These are phyloP conservation scores for Mayamaea pseudoterrestris DNA, from an alignment of 108 stramenopile species.

Conservation along the genomic window DNA sequence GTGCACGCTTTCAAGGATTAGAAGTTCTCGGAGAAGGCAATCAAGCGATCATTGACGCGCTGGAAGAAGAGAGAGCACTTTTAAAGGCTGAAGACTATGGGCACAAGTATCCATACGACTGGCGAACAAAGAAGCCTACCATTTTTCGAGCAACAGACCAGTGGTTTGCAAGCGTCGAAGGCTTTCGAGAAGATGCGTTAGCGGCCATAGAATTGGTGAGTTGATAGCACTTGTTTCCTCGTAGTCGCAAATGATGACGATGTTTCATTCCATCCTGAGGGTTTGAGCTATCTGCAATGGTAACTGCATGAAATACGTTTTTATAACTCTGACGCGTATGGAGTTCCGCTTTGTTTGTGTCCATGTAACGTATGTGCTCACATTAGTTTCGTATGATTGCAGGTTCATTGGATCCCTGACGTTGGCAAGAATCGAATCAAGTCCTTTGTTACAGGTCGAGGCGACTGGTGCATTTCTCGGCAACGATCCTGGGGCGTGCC, in stretches of 20 bases:
- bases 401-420: slow-evolving; percentile 92
- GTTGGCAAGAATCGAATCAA: slow-evolving; percentile 88
- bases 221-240: slow-evolving; percentile 6
- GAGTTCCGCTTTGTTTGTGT: not conserved
- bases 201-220: slow-evolving; percentile 82
- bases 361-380: not conserved
- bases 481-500: slow-evolving; percentile 99
- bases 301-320: slow-evolving; percentile 25
- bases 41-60: slow-evolving; percentile 73
- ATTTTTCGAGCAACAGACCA: slow-evolving; percentile 98
- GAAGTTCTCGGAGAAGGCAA: slow-evolving; percentile 86
- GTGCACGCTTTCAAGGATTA: slow-evolving; percentile 73
- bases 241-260: slow-evolving; percentile 27
- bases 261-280: slow-evolving; percentile 43
- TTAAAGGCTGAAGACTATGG: slow-evolving; percentile 80
- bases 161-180: slow-evolving; percentile 97
- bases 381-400: slow-evolving; percentile 5
- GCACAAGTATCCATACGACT: slow-evolving; percentile 99
- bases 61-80: slow-evolving; percentile 66
- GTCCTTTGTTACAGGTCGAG: slow-evolving; percentile 74
- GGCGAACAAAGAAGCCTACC: slow-evolving; percentile 98
- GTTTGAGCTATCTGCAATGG: slow-evolving; percentile 24
- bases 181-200: slow-evolving; percentile 81
- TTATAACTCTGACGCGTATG: slow-evolving; percentile 36
- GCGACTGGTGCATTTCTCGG: slow-evolving; percentile 98